Percentiles rank a stretch among this genome's conserved stretches.
Evolutionary conservation across 2,329 filamentous ascomycete species (phyloP).

Genomic region (Fusarium marasasianum): DNA sequence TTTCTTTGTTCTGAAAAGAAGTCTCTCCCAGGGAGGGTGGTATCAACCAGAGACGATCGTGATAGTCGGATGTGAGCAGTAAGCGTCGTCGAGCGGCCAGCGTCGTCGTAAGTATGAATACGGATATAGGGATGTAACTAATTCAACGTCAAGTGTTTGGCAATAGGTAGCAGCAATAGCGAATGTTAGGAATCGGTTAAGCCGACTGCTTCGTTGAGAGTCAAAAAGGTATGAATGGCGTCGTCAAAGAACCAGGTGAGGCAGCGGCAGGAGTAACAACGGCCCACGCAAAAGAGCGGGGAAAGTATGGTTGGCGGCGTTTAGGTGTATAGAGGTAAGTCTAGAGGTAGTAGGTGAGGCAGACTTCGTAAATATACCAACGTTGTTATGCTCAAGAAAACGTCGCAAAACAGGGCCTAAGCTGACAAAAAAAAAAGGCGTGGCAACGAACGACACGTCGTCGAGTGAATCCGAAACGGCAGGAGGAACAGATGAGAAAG

Average conservation of each 20-base stretch:
- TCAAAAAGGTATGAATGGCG: constrained; percentile 18
- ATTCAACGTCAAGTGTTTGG: background rate
- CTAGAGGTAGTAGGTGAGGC: background rate
- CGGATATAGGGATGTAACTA: background rate
- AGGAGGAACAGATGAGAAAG: constrained; percentile 23
- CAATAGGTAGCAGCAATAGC: constrained; percentile 1
- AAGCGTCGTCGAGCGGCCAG: constrained; percentile 36
- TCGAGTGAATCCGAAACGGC: constrained; percentile 34
- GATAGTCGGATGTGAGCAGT: constrained; percentile 12
- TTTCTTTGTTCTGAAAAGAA: background rate
- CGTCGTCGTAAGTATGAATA: constrained; percentile 22
- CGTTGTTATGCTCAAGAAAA: constrained; percentile 1
- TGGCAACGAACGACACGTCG: constrained; percentile 42
- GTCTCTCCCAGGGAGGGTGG: background rate
- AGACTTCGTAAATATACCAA: background rate
- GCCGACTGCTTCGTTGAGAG: constrained; percentile 20
- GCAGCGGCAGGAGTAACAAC: constrained; percentile 28
- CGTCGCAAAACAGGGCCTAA: constrained; percentile 15
- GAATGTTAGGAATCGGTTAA: constrained; percentile 14
- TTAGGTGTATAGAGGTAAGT: background rate
- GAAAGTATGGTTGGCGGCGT: constrained; percentile 21
- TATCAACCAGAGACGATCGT: background rate
- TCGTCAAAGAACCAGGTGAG: constrained; percentile 24
- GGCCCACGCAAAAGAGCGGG: constrained; percentile 36
- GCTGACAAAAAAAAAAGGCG: constrained; percentile 19